phyloP scores from a whole-genome alignment of 2,329 filamentous ascomycete species.

The Neospermospora avenae region DNA sequence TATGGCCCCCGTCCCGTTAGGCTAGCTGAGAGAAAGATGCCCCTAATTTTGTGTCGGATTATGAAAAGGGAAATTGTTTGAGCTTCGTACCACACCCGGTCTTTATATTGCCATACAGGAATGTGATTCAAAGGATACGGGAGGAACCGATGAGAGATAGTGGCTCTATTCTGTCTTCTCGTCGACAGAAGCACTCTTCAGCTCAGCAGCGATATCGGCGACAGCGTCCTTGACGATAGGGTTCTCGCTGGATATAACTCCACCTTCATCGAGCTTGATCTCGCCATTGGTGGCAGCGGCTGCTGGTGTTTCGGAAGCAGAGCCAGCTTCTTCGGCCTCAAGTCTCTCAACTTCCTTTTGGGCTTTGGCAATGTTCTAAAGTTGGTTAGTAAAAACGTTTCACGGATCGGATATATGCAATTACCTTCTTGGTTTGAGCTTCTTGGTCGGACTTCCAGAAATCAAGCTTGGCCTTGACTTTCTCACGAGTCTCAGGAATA shows the following conservation, averaged over 20 bases:
- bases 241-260: slow-evolving; percentile 29
- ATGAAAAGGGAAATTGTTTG: not conserved
- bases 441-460: slow-evolving; percentile 91
- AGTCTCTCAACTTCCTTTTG: slow-evolving; percentile 92
- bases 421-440: slow-evolving; percentile 84
- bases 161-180: slow-evolving; percentile 40
- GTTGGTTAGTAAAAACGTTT: slow-evolving; percentile 33
- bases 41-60: not conserved
- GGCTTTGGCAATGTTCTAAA: slow-evolving; percentile 93
- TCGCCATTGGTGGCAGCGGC: slow-evolving; percentile 51
- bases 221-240: slow-evolving; percentile 47
- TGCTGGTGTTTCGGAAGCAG: slow-evolving; percentile 44
- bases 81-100: not conserved
- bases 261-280: slow-evolving; percentile 37
- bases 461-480: slow-evolving; percentile 87
- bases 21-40: not conserved
- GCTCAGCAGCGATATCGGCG: slow-evolving; percentile 55
- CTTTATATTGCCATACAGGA: not conserved
- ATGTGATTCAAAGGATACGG: slow-evolving; percentile 2
- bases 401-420: slow-evolving; percentile 35
- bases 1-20: not conserved
- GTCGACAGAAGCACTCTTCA: slow-evolving; percentile 59
- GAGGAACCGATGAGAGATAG: not conserved
- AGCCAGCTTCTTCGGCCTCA: slow-evolving; percentile 61
- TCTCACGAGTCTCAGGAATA: slow-evolving; percentile 75